phyloP scores from a whole-genome alignment of 2,329 filamentous ascomycete genomes.

The Chaetomium sp. region DNA sequence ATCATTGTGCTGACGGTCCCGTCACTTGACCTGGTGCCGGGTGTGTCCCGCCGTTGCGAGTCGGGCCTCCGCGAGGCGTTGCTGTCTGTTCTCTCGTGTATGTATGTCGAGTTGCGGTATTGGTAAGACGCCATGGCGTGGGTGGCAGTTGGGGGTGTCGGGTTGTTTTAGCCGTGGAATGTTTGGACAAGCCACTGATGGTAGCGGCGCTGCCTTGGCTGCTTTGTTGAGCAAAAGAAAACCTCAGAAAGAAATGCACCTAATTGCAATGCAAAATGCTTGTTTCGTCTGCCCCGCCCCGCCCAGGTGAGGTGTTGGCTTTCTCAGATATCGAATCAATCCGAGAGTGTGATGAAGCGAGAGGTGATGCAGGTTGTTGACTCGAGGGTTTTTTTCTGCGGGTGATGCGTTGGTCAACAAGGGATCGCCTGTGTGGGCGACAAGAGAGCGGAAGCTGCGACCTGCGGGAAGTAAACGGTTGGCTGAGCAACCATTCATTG shows the following conservation, averaged over 20 bases:
- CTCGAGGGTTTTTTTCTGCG: conserved; percentile 11
- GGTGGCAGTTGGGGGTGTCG: neutral
- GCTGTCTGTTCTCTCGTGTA: conserved; percentile 47
- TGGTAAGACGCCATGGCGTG: conserved; percentile 54
- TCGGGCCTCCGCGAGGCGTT: conserved; percentile 43
- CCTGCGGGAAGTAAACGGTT: conserved; percentile 36
- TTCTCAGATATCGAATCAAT: conserved; percentile 16
- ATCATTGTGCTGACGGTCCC: conserved; percentile 85
- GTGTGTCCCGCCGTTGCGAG: conserved; percentile 50
- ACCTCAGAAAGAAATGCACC: neutral
- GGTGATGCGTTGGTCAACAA: conserved; percentile 18
- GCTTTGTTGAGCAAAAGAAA: conserved; percentile 16
- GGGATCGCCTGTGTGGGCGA: conserved; percentile 18
- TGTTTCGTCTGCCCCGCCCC: conserved; percentile 21
- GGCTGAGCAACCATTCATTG: conserved; percentile 34
- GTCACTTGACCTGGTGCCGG: conserved; percentile 73
- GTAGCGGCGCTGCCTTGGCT: conserved; percentile 8
- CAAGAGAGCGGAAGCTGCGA: conserved; percentile 20
- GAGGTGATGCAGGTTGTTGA: conserved; percentile 21
- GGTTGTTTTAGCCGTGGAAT: conserved; percentile 18
- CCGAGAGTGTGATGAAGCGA: conserved; percentile 10
- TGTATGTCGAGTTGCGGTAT: conserved; percentile 58
- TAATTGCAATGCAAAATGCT: conserved; percentile 8
- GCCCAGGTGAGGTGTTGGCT: conserved; percentile 20
- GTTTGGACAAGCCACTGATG: conserved; percentile 18